Base-by-base conservation (phyloP, 352 stramenopile genomes). In the Globisporangium parvum region DNA sequence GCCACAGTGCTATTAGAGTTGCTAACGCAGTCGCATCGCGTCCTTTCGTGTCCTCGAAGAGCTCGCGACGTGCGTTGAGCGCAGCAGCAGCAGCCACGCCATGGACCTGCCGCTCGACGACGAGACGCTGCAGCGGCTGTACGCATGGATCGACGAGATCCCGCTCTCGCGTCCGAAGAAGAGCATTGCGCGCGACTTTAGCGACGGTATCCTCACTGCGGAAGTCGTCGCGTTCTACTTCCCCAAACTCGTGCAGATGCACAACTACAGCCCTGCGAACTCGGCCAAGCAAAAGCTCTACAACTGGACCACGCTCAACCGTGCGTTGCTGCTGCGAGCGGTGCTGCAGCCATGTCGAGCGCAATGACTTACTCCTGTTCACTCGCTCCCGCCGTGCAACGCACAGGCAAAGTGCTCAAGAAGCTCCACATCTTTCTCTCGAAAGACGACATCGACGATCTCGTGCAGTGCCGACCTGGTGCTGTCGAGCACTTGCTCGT, bases 111-210 rank as follows among this genome's bases (percentile, higher is more conserved):
- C 73, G 40, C 72, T 93, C 24, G 83, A 94, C 58, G 90, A 98
- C 64, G 91, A 96, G 45, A 91, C 91, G 35, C 67, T 97, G 49
- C 89, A 97, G 70, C 85, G 88, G 35, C 66, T 98, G 56, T 98
- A 98, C 63, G 85, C 87, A 28, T 98, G 95, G 95, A 93, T 98
- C 55, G 93, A 98, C 50, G 87, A 96, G 60, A 97, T 98, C 58
- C 89, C 93, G 48, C 69, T 98, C 14, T 97, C 86, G 23, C 73
- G 95, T 10, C 92, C 94, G 2, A 98, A 98, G 81, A 89, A 91
- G 58, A 98, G 96, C 68, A 98, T 98, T 55, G 68, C 89, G 41
- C 73, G 95, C 17, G 95, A 98, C 76, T 98, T 98, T 63, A 97
- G 89, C 61, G 95, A 98, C 69, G 94, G 86, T 18, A 92, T 96